A percentile compares a stretch with the other conserved stretches of the same genome.
phyloP scores from a whole-genome alignment of 768 basidiomycete species.

The Mycena maculata region DNA sequence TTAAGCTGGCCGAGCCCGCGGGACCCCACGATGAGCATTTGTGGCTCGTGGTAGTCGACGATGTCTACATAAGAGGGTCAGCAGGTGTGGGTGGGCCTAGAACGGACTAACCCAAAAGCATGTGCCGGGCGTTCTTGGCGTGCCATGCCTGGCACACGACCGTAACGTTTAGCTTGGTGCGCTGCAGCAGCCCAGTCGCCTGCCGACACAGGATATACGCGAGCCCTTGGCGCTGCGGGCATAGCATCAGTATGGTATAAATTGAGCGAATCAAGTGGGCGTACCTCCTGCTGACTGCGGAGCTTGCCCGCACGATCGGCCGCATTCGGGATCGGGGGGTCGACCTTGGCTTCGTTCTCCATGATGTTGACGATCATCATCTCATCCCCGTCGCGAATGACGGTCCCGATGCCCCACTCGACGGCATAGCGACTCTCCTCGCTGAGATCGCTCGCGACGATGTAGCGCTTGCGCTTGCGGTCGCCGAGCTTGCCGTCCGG shows the following conservation, averaged over 20 bases:
- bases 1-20: conserved; percentile 89
- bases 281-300: conserved; percentile 91
- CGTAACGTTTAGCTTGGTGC: conserved; percentile 88
- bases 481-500: conserved; percentile 67
- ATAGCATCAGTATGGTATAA: conserved; percentile 10
- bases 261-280: conserved; percentile 27
- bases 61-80: conserved; percentile 62
- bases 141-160: conserved; percentile 96
- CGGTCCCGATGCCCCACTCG: conserved; percentile 98
- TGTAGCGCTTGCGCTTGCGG: conserved; percentile 75
- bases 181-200: conserved; percentile 88
- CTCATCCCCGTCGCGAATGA: conserved; percentile 94
- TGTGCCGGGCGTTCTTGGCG: conserved; percentile 93
- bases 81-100: background rate
- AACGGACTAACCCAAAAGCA: conserved; percentile 73
- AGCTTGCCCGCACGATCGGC: conserved; percentile 84
- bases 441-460: conserved; percentile 94
- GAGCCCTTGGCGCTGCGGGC: conserved; percentile 81
- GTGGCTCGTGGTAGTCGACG: conserved; percentile 87
- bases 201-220: conserved; percentile 92
- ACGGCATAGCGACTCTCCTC: conserved; percentile 95
- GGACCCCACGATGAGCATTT: conserved; percentile 96
- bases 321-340: conserved; percentile 75
- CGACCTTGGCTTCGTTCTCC: conserved; percentile 92
- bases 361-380: conserved; percentile 91